Evolutionary conservation across 1,284 basidiomycete species (phyloP), one percentile per base, ranked within the genome.

Genomic region (Irpex rosettiformis): DNA sequence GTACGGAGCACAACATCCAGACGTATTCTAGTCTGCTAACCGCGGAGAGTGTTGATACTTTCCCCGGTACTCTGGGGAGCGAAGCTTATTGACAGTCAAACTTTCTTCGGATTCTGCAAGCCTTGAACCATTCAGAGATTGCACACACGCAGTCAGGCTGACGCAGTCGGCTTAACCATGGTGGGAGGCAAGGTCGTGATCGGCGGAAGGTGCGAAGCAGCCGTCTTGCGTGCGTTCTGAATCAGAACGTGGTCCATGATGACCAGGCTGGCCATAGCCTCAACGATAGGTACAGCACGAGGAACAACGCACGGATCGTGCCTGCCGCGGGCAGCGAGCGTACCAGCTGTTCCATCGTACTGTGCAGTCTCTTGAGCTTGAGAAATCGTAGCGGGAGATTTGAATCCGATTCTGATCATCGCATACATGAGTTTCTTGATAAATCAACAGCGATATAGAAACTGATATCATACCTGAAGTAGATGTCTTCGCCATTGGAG

Each of bases 231-330:
- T 18, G 93, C 81, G 66, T 93, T 91, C 76, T 98, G 95, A 61
- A 92, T 85, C 49, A 97, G 80, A 60, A 96, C 77, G 67, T 89
- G 83, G 72, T 99, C 97, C 89, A 99, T 95, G 66, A 98, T 81
- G 61, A 97, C 96, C 48, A 99, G 79, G 21, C 91, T 89, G 0
- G 96, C 94, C 97, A 99, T 99, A 1, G 94, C 88, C 78, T 99
- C 97, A 28, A 99, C 96, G 68, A 99, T 99, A 45, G 97, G 96
- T 24, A 99, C 94, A 6, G 97, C 97, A 45, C 93, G 88, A 29
- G 97, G 96, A 5, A 99, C 95, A 51, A 99, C 97, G 70, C 97
- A 99, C 10, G 97, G 96, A 73, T 98, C 96, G 74, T 98, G 96
- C 60, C 97, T 83, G 8, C 97, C 97, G 52, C 94, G 83, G 25